A percentile compares a stretch with the other conserved stretches of the same genome.
Conservation (phyloP, 306 rosid species). For the Begonia fuchsioides region DNA sequence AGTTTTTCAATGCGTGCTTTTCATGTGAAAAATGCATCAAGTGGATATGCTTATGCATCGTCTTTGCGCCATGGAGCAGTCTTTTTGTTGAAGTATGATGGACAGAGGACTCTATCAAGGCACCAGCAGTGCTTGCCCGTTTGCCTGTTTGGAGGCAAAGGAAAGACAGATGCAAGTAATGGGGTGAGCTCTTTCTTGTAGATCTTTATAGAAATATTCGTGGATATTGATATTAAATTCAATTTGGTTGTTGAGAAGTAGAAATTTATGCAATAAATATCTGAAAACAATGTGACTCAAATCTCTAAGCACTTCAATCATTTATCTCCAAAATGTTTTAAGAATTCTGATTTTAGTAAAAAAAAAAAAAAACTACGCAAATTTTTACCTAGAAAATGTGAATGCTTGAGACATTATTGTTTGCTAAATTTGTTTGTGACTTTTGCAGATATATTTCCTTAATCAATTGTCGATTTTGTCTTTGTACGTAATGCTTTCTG, state of each 20-base stretch:
- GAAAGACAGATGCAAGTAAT: constrained; percentile 24
- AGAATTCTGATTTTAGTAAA: not conserved
- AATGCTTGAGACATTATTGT: no score
- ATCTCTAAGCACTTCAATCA: not conserved
- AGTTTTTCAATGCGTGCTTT: constrained; percentile 9
- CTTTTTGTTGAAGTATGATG: constrained; percentile 18
- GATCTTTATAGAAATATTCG: not conserved
- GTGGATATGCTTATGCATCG: constrained; percentile 4
- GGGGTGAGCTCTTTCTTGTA: constrained; percentile 22
- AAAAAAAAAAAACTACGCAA: no score
- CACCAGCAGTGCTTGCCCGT: constrained; percentile 18
- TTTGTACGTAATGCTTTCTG: no score
- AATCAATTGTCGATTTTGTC: no score
- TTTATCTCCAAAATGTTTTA: not conserved
- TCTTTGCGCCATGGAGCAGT: constrained; percentile 14
- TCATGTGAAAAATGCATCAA: not conserved
- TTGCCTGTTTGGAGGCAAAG: constrained; percentile 40
- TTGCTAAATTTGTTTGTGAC: no score
- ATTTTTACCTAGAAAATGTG: no score
- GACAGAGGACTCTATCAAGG: constrained; percentile 1
- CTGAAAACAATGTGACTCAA: not conserved
- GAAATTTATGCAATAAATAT: not conserved
- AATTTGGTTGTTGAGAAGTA: not conserved
- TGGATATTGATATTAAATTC: not conserved
- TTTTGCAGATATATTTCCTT: no score